Base-by-base conservation (phyloP, 2,329 filamentous ascomycete genomes). In the Didymella lethalis region DNA sequence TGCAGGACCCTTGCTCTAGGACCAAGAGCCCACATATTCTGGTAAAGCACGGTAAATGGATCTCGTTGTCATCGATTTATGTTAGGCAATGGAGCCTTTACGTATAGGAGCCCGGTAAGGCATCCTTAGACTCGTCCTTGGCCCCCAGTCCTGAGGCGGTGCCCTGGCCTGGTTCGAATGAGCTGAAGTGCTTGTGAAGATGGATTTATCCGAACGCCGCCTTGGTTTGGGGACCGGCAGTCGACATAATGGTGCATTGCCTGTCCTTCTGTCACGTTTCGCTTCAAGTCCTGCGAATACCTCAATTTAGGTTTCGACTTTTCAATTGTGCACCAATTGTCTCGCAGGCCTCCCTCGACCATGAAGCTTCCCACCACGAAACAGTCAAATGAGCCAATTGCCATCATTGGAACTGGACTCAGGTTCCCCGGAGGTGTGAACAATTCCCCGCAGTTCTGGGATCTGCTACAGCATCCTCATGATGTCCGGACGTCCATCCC, bases 341-440 rank as follows among this genome's bases (percentile, higher is more conserved):
- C 38, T 23, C 18, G 40, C 40, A 43, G 23, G 3, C 2, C 26
- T 4, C 3, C 6, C 8, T 43, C 12, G 26, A 23, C 3, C 6
- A 43, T 43, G 40, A n/a, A 12, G 2, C 11, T 16, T 26, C 14
- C 40, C 16, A 14, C 32, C 14, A 20, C 7, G 8, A n/a, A 20
- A 10, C 36, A n/a, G 23, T 20, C 46, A 4, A 45, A 49, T 10
- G 61, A 63, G 32, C 57, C 64, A 3, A 66, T 66, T 32, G 64
- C 64, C 1, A 40, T 66, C n/a, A 44, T 66, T 14, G 64, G 64
- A 7, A 63, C 34, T 16, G 62, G 50, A 1, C 54, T 75, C 53
- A 68, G 75, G 23, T 67, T 78, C 31, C 75, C 77, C 12, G 75
- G 75, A n/a, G 69, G 53, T 2, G 62, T 68, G n/a, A 51, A 29